Evolutionary conservation across 345 rosid genomes (phyloP), one percentile per base, ranked within the genome.

Genomic region (Brassica incana): DNA sequence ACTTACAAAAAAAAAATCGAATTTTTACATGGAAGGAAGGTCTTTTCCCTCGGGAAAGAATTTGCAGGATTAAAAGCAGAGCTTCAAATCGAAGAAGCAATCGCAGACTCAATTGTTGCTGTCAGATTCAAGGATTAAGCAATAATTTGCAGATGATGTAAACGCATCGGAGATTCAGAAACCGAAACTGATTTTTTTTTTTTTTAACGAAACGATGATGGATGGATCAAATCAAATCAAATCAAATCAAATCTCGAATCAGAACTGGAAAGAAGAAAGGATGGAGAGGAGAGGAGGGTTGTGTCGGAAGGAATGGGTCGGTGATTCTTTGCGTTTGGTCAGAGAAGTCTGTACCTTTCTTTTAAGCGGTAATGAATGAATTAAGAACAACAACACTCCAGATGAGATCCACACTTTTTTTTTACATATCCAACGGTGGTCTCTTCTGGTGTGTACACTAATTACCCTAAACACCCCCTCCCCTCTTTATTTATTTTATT

Each of bases 351-450:
- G 29, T 35, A 18, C n/a, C 48, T 64, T 64, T 30, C 40, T 36
- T 65, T 65, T 65, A 65, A 65, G 69, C 69, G 69, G 69, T 65
- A 65, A 65, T 15, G 69, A 16, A 15, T 62, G 66, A 10, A n/a
- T n/a, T 30, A 63, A 63, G 40, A 63, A 15, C 1, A 14, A 60
- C 10, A 12, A 2, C 33, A 65, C 48, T 54, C 15, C 15, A 45
- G 5, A 62, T 33, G 30, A 65, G 69, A 65, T 65, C 69, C 43
- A 35, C 7, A 65, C 69, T 9, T 14, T 5, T 50, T 50, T 14
- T 50, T n/a, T 5, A 25, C 15, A 61, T 25, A 63, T 63, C 58
- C 58, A 50, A 50, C 35, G 60, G 25, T 54, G 60, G 60, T 16
- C 48, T 40, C 48, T 11, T 40, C 9, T 54, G 25, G 25, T 54